Base-by-base conservation (phyloP, 495 filamentous ascomycete species). In the Hypoxylon cercidicola region DNA sequence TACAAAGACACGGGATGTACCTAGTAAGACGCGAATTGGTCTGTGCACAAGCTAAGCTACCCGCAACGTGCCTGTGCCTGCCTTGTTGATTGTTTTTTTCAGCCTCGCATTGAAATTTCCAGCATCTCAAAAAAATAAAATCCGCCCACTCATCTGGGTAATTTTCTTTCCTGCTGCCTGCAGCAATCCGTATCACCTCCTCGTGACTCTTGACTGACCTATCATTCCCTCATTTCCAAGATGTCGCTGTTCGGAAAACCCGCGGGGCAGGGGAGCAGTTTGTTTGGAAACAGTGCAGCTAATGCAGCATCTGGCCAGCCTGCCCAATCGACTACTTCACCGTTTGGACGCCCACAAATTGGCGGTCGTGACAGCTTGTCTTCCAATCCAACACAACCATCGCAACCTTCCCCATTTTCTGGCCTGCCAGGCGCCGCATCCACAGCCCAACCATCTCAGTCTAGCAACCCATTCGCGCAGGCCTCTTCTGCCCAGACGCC, bases 21-120 rank as follows among this genome's bases (percentile, higher is more conserved):
- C n/a, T 46, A 4, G 4, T 21, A 28, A 15, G 44, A 43, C 44
- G 45, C 45, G 51, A 15, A 15, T 0, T 52, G 63, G 68, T 37
- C 68, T 44, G 68, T 73, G 70, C 68, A 60, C 43, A 53, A 58
- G 55, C 55, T 68, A 58, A 15, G n/a, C 48, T 32, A 46, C 12
- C 40, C 21, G 30, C 16, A 58, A 55, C 40, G n/a, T n/a, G n/a
- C n/a, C n/a, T n/a, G 35, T 55, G 46, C 44, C 35, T 53, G 55
- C 66, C 63, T 65, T 73, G 71, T 74, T 74, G 68, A 74, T 71
- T 73, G 64, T 69, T 74, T 74, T 68, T 62, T 71, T 72, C 69
- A 67, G 71, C 68, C 71, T 72, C 35, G 64, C 62, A 45, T 11
- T 45, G 65, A 68, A 74, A 64, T 67, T 62, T 51, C 43, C 44